These are phyloP conservation scores for Cutaneotrichosporon cutaneum DNA, from an alignment of 1,284 basidiomycete species.

Conservation along the genomic window DNA sequence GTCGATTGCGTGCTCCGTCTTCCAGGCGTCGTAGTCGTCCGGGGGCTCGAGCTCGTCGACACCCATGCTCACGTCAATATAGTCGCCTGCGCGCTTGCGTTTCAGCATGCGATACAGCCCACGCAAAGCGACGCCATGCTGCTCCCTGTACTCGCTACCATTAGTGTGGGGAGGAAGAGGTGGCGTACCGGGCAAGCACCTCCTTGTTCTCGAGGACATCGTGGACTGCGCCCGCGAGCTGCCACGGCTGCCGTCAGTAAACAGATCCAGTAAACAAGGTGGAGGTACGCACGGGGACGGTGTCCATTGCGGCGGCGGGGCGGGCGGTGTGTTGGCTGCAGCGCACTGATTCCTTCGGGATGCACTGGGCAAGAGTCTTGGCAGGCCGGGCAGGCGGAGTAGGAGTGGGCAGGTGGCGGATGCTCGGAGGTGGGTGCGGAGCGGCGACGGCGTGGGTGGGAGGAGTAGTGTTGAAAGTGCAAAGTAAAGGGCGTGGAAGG, in stretches of 20 bases:
- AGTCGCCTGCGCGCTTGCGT: conserved; percentile 27
- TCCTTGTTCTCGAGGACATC: conserved; percentile 33
- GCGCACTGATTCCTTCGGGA: conserved; percentile 17
- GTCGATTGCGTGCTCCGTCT: conserved; percentile 34
- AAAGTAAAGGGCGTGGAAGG: not conserved
- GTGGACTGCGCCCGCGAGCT: conserved; percentile 36
- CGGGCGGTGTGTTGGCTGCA: conserved; percentile 15
- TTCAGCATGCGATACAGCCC: conserved; percentile 37
- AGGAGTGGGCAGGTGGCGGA: not conserved
- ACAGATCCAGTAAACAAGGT: not conserved
- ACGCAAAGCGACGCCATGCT: conserved; percentile 36
- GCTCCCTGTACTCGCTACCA: conserved; percentile 29
- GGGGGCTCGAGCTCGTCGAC: conserved; percentile 23
- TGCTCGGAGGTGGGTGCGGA: conserved; percentile 6
- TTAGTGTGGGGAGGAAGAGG: not conserved
- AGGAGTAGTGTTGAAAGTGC: conserved; percentile 4
- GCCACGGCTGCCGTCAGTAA: conserved; percentile 19
- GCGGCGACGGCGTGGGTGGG: conserved; percentile 1
- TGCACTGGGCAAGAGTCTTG: not conserved
- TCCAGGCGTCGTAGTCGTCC: conserved; percentile 34
- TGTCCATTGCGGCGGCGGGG: conserved; percentile 28
- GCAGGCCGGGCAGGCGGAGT: not conserved
- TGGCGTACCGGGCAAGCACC: conserved; percentile 28
- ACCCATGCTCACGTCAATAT: conserved; percentile 27
- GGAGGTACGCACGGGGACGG: conserved; percentile 28